A percentile compares a stretch with the other conserved stretches of the same genome.
phyloP scores from a whole-genome alignment of 192 early-diverging fungal species.

The Backusella sp. region DNA sequence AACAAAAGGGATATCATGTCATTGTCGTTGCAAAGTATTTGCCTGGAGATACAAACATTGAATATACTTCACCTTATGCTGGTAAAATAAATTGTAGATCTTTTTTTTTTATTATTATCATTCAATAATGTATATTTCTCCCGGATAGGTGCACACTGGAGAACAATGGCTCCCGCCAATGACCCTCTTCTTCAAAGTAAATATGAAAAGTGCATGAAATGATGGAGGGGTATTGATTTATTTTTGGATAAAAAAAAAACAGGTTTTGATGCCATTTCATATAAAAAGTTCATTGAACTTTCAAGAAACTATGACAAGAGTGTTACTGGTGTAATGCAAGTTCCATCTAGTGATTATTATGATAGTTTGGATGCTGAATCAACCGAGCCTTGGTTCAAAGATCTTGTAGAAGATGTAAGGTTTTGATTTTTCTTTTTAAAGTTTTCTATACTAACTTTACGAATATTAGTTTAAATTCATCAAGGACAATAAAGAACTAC shows the following conservation, averaged over 20 bases:
- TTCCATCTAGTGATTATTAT: conserved; percentile 57
- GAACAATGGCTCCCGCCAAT: conserved; percentile 41
- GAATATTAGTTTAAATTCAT: conserved; percentile 42
- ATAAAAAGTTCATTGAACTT: conserved; percentile 36
- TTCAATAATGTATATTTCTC: not conserved
- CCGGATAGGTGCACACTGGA: conserved; percentile 56
- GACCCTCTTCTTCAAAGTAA: conserved; percentile 38
- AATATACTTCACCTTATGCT: conserved; percentile 54
- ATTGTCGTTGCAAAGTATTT: conserved; percentile 45
- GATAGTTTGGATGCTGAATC: conserved; percentile 47
- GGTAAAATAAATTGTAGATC: conserved; percentile 3
- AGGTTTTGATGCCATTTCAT: conserved; percentile 42
- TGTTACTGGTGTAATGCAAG: conserved; percentile 49
- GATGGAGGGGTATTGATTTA: not conserved
- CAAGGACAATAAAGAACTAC: conserved; percentile 42
- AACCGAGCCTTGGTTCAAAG: conserved; percentile 64
- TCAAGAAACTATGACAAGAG: conserved; percentile 28
- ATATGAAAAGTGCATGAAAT: not conserved
- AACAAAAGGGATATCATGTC: conserved; percentile 48
- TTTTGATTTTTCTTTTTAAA: not conserved
- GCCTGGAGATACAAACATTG: conserved; percentile 38
- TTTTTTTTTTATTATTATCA: not conserved
- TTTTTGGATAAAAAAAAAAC: no score
- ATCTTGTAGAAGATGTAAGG: conserved; percentile 48
- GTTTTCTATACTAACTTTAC: not conserved